Conservation (phyloP, 306 rosid species). For the Dalbergia oliveri region DNA sequence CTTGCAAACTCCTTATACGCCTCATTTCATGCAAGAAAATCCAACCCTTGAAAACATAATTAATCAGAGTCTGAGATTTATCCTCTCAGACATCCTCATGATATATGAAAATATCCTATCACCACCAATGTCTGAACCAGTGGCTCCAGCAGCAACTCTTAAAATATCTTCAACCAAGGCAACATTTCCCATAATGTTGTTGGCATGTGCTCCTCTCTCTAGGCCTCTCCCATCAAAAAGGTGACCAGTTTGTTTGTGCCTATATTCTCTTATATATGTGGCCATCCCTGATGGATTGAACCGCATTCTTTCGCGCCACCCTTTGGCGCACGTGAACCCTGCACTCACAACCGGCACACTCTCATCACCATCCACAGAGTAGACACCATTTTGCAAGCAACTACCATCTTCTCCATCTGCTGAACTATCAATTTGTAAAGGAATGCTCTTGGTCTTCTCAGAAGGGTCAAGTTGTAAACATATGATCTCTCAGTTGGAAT, state of each 20-base stretch:
- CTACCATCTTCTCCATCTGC: constrained; percentile 54
- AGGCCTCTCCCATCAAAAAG: constrained; percentile 63
- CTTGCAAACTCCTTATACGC: constrained; percentile 16
- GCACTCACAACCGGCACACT: constrained; percentile 68
- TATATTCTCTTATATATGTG: constrained; percentile 71
- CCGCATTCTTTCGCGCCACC: constrained; percentile 77
- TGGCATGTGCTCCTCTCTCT: constrained; percentile 63
- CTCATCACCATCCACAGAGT: constrained; percentile 75
- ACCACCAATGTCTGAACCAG: constrained; percentile 67
- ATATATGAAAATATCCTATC: constrained; percentile 77
- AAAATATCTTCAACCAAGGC: constrained; percentile 72
- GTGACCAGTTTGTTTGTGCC: constrained; percentile 56
- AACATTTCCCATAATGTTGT: constrained; percentile 68
- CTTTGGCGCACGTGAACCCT: constrained; percentile 87
- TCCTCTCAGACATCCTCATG: constrained; percentile 60
- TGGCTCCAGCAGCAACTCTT: constrained; percentile 74
- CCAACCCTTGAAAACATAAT: not conserved
- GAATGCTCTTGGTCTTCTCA: constrained; percentile 63
- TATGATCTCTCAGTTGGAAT: constrained; percentile 73
- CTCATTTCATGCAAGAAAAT: constrained; percentile 21
- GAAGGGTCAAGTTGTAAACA: constrained; percentile 56
- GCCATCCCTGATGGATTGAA: constrained; percentile 77
- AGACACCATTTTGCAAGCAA: constrained; percentile 56
- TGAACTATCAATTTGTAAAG: constrained; percentile 64
- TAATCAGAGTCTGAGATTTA: constrained; percentile 58